These are phyloP conservation scores for Nakaseomyces kungkrabaensis DNA, from an alignment of 1,139 yeast species.

Conservation along the genomic window DNA sequence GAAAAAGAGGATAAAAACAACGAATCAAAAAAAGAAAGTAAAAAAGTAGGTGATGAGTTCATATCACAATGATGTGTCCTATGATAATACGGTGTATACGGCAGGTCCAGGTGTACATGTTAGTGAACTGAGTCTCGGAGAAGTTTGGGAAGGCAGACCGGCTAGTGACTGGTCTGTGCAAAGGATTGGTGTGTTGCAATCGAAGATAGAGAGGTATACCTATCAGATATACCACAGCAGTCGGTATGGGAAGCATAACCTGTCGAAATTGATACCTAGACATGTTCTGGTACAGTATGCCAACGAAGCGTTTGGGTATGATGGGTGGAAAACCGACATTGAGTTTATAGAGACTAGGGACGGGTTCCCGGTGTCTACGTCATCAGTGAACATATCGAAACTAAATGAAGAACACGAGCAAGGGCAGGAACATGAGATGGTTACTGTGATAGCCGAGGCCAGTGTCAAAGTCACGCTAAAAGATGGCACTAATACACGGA, in stretches of 20 bases:
- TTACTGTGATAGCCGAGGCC: constrained; percentile 24
- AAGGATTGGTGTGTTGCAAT: constrained; percentile 21
- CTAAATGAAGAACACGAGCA: too few species aligned
- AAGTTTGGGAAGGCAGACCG: constrained; percentile 26
- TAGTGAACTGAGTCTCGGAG: constrained; percentile 17
- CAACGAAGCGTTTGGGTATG: constrained; percentile 27
- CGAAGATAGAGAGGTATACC: constrained; percentile 22
- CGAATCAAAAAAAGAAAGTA: not conserved
- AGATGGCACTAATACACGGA: constrained; percentile 26
- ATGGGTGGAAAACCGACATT: constrained; percentile 28
- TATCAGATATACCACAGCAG: constrained; percentile 21
- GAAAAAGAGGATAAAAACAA: not conserved
- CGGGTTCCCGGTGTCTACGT: constrained; percentile 4
- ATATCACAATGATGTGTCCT: constrained; percentile 10
- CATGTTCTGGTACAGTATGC: constrained; percentile 25
- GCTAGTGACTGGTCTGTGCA: constrained; percentile 27
- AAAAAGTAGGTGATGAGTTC: not conserved
- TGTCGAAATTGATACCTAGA: constrained; percentile 25
- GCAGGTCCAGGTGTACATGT: constrained; percentile 15
- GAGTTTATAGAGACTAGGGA: constrained; percentile 18
- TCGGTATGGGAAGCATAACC: constrained; percentile 24
- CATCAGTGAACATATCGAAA: not conserved
- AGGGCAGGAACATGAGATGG: constrained; percentile 1
- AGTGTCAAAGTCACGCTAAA: constrained; percentile 21
- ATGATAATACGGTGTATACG: constrained; percentile 15